Evolutionary conservation across 495 filamentous ascomycete genomes (phyloP).

Genomic region (Aspergillus sparsus): DNA sequence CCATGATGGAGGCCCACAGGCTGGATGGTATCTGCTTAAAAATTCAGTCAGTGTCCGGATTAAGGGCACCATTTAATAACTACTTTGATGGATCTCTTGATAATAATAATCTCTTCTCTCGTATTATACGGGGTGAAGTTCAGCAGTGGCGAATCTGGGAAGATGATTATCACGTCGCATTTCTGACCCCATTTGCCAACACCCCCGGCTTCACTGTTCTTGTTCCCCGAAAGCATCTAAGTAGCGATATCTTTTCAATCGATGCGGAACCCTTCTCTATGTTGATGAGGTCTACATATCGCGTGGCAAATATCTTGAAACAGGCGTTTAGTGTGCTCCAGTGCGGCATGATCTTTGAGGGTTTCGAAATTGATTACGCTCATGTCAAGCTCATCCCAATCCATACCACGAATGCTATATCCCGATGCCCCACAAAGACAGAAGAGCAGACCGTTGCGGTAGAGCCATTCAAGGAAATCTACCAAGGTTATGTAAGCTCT

Average conservation of each 20-base stretch:
- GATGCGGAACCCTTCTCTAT: neutral
- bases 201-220: conserved; percentile 8
- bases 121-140: neutral
- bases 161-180: conserved; percentile 10
- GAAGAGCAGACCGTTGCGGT: neutral
- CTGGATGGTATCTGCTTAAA: conserved; percentile 1
- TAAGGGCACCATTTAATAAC: neutral
- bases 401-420: neutral
- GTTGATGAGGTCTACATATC: conserved; percentile 10
- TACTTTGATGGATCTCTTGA: conserved; percentile 1
- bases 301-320: conserved; percentile 3
- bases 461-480: neutral
- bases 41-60: conserved; percentile 7
- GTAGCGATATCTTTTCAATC: conserved; percentile 11
- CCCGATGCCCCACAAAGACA: neutral
- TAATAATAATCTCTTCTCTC: conserved; percentile 12
- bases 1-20: neutral
- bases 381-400: conserved; percentile 19
- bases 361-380: conserved; percentile 17
- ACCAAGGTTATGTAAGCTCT: conserved; percentile 15
- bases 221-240: no score
- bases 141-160: conserved; percentile 16
- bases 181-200: conserved; percentile 16
- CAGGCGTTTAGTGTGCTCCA: conserved; percentile 6
- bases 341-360: conserved; percentile 19